Percentiles rank a stretch among this genome's conserved stretches.
Conservation (phyloP, 164 flowering plant genomes). For the Tetracentron sinense region DNA sequence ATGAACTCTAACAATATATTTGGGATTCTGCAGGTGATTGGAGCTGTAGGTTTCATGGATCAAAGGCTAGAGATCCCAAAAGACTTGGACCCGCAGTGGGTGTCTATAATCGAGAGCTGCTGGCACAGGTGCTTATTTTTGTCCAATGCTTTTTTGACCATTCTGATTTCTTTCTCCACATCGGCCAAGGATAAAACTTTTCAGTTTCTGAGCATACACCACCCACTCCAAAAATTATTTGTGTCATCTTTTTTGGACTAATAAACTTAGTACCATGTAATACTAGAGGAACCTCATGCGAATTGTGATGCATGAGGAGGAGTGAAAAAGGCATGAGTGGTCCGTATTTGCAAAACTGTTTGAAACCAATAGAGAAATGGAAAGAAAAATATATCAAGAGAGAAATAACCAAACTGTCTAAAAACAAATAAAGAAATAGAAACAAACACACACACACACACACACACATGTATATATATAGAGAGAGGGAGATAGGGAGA, state of each 20-base stretch:
- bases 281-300: neutral
- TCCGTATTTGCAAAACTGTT: no score
- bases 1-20: neutral
- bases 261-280: neutral
- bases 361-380: no score
- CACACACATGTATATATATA: no score
- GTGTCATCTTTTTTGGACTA: no score
- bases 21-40: constrained; percentile 62
- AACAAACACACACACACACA: no score
- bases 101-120: constrained; percentile 82
- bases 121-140: constrained; percentile 62
- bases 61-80: constrained; percentile 86
- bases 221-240: no score
- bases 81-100: constrained; percentile 77
- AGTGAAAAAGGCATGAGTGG: no score
- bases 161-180: neutral
- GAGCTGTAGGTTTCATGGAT: constrained; percentile 97
- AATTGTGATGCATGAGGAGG: no score
- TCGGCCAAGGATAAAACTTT: neutral
- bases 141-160: neutral
- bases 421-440: no score
- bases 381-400: no score
- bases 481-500: no score
- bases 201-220: neutral
- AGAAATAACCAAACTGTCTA: no score